Evolutionary conservation across 1,284 basidiomycete species (phyloP), one percentile per base, ranked within the genome.

Genomic region (Ustilago hordei): DNA sequence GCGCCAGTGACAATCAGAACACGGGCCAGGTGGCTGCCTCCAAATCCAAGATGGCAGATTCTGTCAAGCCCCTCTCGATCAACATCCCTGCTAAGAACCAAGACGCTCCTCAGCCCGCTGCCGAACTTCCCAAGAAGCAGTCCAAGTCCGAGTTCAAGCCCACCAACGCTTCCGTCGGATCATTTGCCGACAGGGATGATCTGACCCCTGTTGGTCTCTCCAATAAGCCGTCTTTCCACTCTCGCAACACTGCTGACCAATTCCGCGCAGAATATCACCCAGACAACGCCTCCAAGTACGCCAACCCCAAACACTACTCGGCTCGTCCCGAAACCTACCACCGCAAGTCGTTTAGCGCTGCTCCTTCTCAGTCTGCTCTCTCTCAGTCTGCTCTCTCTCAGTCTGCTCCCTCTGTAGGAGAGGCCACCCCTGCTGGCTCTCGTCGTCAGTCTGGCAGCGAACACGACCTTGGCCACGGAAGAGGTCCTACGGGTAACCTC

Each of bases 291-390:
- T 75, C 63, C 56, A 80, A 73, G 64, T 81, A 81, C 38, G 71
- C 71, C 43, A 82, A 81, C 60, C 75, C 81, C 8, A 76, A 75
- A 28, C 81, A 82, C 65, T 82, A 82, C 58, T 82, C 81, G 48
- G 75, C 80, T 36, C 69, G 80, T 32, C 80, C 80, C 15, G 69
- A 81, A 12, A 79, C 80, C 43, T 81, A 82, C 67, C 81, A 81
- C 52, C 79, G 75, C 52, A 78, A 75, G 48, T 81, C 80, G 17
- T 72, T 75, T 57, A 77, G 69, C 23, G 60, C 53, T 36, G 60
- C 60, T 57, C 48, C 23, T 31, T 57, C 55, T 7, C 55, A 57
- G 31, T 62, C 55, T 31, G 67, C 70, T 38, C 63, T 63, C 19
- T 64, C 64, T 32, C 23, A 28, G 23, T 28, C 43, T 28, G 60